Evolutionary conservation across 371 early-diverging fungal species (phyloP), one percentile per base, ranked within the genome.

Genomic region (Conidiobolus incongruus): DNA sequence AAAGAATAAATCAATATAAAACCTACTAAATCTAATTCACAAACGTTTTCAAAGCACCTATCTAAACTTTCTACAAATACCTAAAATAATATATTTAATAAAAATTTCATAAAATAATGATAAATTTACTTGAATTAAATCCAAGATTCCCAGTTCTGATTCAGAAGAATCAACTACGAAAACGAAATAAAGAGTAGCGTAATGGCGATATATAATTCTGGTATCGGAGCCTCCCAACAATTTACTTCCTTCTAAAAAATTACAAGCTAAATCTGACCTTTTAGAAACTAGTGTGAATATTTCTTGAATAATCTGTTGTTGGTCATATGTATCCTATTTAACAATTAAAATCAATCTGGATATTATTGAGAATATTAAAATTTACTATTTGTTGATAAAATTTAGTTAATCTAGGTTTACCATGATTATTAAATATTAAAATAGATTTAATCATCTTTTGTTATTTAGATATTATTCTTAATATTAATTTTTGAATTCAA

Each of bases 1-100:
- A 40, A 1, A 17, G 21, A 36, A 24, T 26, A 21, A 23, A 35
- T 40, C 29, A 16, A 5, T 4, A 47, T 19, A 23, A 15, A 15
- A 15, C 58, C 53, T 63, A 81, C 81, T 61, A 95, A 56, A 53
- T 92, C 96, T 44, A 95, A 58, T 53, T 95, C 96, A 53, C 94
- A 95, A 2, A 95, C 96, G 47, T 95, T 92, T 38, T 83, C 81
- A 60, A 95, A 93, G 20, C 79, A 76, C 31, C 77, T 55, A 52
- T 95, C 94, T 45, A 95, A 61, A 24, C 85, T 70, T 53, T 95
- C 96, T 0, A 95, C 96, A 64, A 95, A 87, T 13, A 90, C 86
- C 81, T 87, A 54, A 24, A 44, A 28, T n/a, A 19, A 28, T 17
- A 0, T 30, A 24, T 13, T 3, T 44, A 4, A 38, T 38, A 17